A percentile compares a stretch with the other conserved stretches of the same genome.
These are phyloP conservation scores for Telfairia occidentalis DNA, from an alignment of 331 rosid species.

Conservation along the genomic window DNA sequence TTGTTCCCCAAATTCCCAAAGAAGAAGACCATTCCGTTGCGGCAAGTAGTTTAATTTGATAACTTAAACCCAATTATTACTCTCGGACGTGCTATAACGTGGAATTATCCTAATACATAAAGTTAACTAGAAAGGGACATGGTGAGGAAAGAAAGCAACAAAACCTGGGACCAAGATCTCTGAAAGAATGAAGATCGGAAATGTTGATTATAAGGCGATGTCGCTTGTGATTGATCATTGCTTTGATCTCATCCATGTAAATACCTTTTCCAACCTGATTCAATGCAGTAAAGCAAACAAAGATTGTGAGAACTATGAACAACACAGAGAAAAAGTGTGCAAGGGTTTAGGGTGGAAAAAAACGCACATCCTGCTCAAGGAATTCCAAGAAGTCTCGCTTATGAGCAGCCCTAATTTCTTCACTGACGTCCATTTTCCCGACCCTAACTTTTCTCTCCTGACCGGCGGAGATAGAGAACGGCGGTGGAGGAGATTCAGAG, in stretches of 20 bases:
- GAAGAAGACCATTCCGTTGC: not conserved
- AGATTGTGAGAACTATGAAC: not conserved
- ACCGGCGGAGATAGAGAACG: not conserved
- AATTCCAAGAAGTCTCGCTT: slow-evolving; percentile 77
- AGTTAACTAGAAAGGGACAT: not conserved
- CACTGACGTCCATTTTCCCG: slow-evolving; percentile 62
- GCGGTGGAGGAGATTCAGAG: not conserved
- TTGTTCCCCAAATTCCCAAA: not conserved
- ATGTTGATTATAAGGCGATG: slow-evolving; percentile 75
- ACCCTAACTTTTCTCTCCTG: not conserved
- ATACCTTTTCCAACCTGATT: slow-evolving; percentile 41
- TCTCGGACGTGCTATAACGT: not conserved
- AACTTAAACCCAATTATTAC: not conserved
- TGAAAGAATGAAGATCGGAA: slow-evolving; percentile 88
- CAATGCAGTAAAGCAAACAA: not conserved
- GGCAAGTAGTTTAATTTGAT: not conserved
- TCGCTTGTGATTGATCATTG: slow-evolving; percentile 77
- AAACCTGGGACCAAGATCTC: slow-evolving; percentile 69
- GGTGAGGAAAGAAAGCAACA: not conserved
- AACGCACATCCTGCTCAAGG: slow-evolving; percentile 65
- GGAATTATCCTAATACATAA: not conserved
- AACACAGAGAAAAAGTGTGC: not conserved
- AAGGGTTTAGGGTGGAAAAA: not conserved
- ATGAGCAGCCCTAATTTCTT: slow-evolving; percentile 84
- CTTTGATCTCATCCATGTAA: slow-evolving; percentile 74